phyloP scores from a whole-genome alignment of 495 filamentous ascomycete genomes.

The Pseudoneurospora amorphoporcata region DNA sequence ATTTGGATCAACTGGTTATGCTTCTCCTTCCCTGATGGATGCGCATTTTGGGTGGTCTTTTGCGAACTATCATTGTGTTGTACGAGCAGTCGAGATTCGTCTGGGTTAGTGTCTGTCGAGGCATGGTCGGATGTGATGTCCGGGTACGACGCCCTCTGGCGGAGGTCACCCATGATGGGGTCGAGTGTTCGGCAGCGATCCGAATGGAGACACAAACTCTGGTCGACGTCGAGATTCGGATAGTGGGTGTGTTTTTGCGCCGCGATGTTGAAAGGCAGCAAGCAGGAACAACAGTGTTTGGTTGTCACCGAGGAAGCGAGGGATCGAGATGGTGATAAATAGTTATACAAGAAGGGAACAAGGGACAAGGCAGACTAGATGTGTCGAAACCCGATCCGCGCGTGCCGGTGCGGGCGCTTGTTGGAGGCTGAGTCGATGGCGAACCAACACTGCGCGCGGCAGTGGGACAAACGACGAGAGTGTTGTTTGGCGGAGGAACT shows the following conservation, averaged over 20 bases:
- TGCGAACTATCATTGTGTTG: background rate
- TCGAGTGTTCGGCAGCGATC: background rate
- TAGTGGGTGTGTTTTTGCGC: background rate
- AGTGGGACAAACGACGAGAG: background rate
- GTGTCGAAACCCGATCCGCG: background rate
- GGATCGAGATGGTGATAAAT: background rate
- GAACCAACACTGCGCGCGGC: background rate
- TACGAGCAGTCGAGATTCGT: background rate
- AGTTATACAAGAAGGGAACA: background rate
- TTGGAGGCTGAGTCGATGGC: background rate
- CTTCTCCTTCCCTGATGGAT: slow-evolving; percentile 56
- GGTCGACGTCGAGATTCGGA: background rate
- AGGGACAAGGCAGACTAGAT: background rate
- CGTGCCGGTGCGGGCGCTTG: background rate
- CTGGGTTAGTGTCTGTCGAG: background rate
- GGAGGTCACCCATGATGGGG: background rate
- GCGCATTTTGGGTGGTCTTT: slow-evolving; percentile 14
- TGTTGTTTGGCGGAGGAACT: background rate
- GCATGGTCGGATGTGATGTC: background rate
- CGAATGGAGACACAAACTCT: background rate
- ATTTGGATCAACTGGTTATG: slow-evolving; percentile 57
- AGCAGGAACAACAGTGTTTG: background rate
- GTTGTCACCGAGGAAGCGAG: background rate
- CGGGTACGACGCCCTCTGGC: background rate
- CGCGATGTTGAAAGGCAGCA: background rate